Evolutionary conservation across 1,139 yeast species (phyloP).

Genomic region (Blastobotrys malaysiensis): DNA sequence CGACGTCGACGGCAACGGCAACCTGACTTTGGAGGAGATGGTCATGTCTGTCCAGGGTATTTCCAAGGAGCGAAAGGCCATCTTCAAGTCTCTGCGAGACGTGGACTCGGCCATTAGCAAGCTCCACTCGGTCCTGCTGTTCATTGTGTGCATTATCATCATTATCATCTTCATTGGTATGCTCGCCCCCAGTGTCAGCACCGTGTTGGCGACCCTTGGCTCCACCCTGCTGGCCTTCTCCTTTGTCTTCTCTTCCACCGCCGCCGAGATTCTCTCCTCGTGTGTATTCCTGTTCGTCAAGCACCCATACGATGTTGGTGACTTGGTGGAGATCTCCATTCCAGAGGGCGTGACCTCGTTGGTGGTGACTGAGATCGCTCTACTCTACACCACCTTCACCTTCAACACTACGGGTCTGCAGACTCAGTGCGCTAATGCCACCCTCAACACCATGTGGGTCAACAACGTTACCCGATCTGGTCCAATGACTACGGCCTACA

Average conservation of each 20-base stretch:
- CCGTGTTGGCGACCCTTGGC: conserved; percentile 40
- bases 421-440: conserved; percentile 38
- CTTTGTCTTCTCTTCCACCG: conserved; percentile 37
- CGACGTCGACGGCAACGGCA: conserved; percentile 37
- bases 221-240: conserved; percentile 38
- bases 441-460: conserved; percentile 36
- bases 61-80: conserved; percentile 34
- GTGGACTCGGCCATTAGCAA: conserved; percentile 39
- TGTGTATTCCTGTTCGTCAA: conserved; percentile 40
- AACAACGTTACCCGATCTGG: conserved; percentile 38
- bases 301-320: conserved; percentile 42
- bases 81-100: conserved; percentile 36
- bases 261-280: conserved; percentile 38
- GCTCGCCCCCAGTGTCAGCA: conserved; percentile 38
- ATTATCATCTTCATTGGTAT: conserved; percentile 38
- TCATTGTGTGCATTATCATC: conserved; percentile 33
- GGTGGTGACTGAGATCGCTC: conserved; percentile 34
- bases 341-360: conserved; percentile 22
- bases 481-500: conserved; percentile 28
- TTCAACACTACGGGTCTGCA: conserved; percentile 28
- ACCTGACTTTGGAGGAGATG: conserved; percentile 37
- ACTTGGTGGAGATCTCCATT: conserved; percentile 31
- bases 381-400: conserved; percentile 36
- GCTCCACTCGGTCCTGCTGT: conserved; percentile 35
- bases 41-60: conserved; percentile 31